Percentiles rank a stretch among this genome's conserved stretches.
phyloP scores from a whole-genome alignment of 495 filamentous ascomycete species.

The Xylaria curta region DNA sequence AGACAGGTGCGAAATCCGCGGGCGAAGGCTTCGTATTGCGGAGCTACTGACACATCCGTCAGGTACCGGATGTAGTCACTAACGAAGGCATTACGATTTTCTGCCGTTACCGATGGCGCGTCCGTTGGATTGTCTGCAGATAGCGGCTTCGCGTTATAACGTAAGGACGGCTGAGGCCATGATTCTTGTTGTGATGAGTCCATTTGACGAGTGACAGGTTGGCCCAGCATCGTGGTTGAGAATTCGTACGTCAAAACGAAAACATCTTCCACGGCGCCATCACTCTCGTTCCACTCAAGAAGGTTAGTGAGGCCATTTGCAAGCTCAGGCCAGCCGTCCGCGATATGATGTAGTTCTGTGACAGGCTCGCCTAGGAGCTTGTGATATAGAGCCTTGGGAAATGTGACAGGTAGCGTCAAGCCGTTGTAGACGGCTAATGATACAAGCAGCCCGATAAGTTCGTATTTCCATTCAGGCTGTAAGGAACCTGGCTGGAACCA shows the following conservation, averaged over 20 bases:
- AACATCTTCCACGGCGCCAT: conserved; percentile 80
- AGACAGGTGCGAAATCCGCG: conserved; percentile 82
- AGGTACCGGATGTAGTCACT: conserved; percentile 89
- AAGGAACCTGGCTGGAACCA: conserved; percentile 87
- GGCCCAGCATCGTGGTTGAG: conserved; percentile 72
- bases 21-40: conserved; percentile 81
- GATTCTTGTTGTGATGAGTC: conserved; percentile 33
- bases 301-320: conserved; percentile 73
- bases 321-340: conserved; percentile 86
- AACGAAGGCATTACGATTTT: conserved; percentile 78
- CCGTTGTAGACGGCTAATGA: conserved; percentile 95
- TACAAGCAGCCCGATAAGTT: conserved; percentile 85
- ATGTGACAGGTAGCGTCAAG: conserved; percentile 84
- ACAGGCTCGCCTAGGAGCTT: conserved; percentile 73
- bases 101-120: conserved; percentile 70
- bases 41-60: conserved; percentile 74
- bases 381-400: conserved; percentile 83
- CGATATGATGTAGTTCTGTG: conserved; percentile 73
- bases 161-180: conserved; percentile 51
- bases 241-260: conserved; percentile 86
- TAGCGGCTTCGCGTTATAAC: conserved; percentile 34
- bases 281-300: conserved; percentile 71
- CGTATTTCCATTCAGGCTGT: conserved; percentile 86
- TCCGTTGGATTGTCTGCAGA: conserved; percentile 53
- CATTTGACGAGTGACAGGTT: conserved; percentile 58